Evolutionary conservation across 345 rosid genomes (phyloP).

Genomic region (Mangifera indica): DNA sequence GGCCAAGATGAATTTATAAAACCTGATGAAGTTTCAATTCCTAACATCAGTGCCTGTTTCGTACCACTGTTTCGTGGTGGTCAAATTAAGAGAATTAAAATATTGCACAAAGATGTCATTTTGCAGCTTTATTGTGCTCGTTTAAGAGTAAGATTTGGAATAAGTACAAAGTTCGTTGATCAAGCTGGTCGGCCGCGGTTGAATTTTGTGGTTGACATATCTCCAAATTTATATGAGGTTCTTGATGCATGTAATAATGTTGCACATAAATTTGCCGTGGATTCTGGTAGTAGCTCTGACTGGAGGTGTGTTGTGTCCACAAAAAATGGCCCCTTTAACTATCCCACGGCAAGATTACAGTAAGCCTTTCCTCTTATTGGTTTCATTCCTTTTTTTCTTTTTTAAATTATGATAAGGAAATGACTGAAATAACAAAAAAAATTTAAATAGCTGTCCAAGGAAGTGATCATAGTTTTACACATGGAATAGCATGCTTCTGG

Average conservation of each 20-base stretch:
- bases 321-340: slow-evolving; percentile 32
- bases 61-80: slow-evolving; percentile 53
- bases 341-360: slow-evolving; percentile 65
- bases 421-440: background rate
- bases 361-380: slow-evolving; percentile 39
- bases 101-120: slow-evolving; percentile 40
- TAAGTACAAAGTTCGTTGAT: slow-evolving; percentile 50
- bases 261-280: slow-evolving; percentile 40
- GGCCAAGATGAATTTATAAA: slow-evolving; percentile 46
- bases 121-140: slow-evolving; percentile 58
- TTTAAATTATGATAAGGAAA: background rate
- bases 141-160: slow-evolving; percentile 63
- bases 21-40: slow-evolving; percentile 48
- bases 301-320: slow-evolving; percentile 60
- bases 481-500: slow-evolving; percentile 3
- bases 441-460: background rate
- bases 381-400: background rate
- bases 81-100: slow-evolving; percentile 34
- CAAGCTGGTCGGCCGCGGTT: slow-evolving; percentile 55
- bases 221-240: slow-evolving; percentile 48
- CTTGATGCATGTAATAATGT: slow-evolving; percentile 62
- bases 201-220: slow-evolving; percentile 63
- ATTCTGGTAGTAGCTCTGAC: slow-evolving; percentile 59
- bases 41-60: slow-evolving; percentile 46
- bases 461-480: background rate